Evolutionary conservation across 2,329 filamentous ascomycete genomes (phyloP).

Genomic region (Paracamarosporium sp.): DNA sequence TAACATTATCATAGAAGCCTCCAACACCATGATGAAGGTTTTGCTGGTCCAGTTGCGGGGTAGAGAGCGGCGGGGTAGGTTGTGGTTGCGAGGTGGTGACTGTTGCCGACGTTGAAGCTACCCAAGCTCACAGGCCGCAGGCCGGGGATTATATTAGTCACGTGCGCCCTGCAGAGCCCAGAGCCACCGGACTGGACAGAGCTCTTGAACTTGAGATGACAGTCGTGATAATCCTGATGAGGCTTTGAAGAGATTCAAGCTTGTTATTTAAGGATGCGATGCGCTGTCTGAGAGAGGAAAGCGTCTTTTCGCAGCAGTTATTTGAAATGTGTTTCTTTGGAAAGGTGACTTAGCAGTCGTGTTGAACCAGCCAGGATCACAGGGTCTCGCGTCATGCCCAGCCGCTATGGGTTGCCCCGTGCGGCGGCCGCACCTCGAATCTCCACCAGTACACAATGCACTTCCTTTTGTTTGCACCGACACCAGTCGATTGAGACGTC

Average conservation of each 20-base stretch:
- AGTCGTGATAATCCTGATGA: too few species aligned
- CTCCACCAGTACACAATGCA: constrained; percentile 7
- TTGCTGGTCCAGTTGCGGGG: constrained; percentile 11
- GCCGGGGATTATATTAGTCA: constrained; percentile 5
- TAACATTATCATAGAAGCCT: constrained; percentile 96
- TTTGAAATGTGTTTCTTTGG: neutral
- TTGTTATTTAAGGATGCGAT: too few species aligned
- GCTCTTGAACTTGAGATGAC: neutral
- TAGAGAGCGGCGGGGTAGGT: constrained; percentile 11
- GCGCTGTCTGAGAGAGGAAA: too few species aligned
- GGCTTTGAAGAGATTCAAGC: neutral
- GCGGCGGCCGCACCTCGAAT: constrained; percentile 3
- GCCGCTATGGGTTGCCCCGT: constrained; percentile 3
- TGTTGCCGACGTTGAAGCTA: constrained; percentile 16
- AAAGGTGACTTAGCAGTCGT: neutral
- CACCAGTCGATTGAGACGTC: constrained; percentile 20
- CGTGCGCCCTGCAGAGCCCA: neutral
- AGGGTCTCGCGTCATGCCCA: constrained; percentile 11
- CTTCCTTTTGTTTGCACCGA: constrained; percentile 23
- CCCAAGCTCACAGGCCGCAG: neutral
- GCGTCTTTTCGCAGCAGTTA: neutral
- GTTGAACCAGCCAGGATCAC: constrained; percentile 4
- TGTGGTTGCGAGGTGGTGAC: constrained; percentile 6
- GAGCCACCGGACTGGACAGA: neutral
- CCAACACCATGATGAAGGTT: constrained; percentile 83